These are phyloP conservation scores for Fusarium paranaense DNA, from an alignment of 2,329 filamentous ascomycete species.

Conservation along the genomic window DNA sequence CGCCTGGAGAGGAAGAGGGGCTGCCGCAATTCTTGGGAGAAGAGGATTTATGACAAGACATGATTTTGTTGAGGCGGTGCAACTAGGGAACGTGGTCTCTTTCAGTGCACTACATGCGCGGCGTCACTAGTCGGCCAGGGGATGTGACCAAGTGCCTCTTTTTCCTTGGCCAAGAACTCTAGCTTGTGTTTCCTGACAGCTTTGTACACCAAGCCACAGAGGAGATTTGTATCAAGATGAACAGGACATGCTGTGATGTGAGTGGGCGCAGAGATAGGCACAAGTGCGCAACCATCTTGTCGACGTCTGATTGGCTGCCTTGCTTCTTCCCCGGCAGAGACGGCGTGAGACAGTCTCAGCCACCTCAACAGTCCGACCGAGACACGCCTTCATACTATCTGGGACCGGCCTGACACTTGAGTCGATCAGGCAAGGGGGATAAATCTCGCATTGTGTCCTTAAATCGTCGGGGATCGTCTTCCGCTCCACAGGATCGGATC, in stretches of 20 bases:
- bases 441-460: neutral
- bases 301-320: neutral
- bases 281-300: neutral
- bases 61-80: neutral
- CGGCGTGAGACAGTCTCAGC: neutral
- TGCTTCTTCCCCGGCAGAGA: neutral
- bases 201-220: neutral
- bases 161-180: neutral
- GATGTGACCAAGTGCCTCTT: neutral
- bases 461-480: neutral
- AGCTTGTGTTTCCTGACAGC: neutral
- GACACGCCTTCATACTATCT: too few species aligned
- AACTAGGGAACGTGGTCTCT: neutral
- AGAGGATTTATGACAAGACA: neutral
- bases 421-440: neutral
- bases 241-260: neutral
- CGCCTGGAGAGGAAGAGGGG: neutral
- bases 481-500: neutral
- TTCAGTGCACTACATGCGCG: slow-evolving; percentile 1
- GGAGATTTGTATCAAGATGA: neutral
- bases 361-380: slow-evolving; percentile 6
- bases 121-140: neutral
- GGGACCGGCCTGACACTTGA: neutral
- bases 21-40: neutral
- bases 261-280: neutral